These are phyloP conservation scores for Aaosphaeria pasadenensis DNA, from an alignment of 2,329 filamentous ascomycete species.

Conservation along the genomic window DNA sequence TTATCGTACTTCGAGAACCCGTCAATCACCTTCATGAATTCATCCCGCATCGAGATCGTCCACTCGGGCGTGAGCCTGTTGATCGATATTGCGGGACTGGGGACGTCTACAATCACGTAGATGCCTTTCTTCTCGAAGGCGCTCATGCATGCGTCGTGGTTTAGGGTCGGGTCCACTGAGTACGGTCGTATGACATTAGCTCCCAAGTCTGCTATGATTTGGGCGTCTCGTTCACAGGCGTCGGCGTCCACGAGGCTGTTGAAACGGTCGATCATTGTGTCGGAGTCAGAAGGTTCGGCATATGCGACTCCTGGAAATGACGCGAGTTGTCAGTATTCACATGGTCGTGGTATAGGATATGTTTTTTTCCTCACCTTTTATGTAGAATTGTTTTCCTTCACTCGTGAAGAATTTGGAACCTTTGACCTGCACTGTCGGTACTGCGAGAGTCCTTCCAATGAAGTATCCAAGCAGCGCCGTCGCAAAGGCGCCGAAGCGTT, in stretches of 20 bases:
- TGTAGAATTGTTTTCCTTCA: not conserved
- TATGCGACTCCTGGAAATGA: constrained; percentile 5
- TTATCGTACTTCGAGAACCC: constrained; percentile 7
- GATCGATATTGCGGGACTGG: constrained; percentile 2
- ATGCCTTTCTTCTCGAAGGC: constrained; percentile 8
- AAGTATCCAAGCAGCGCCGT: no score
- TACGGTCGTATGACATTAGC: constrained; percentile 9
- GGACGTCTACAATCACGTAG: constrained; percentile 10
- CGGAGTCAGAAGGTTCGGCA: not conserved
- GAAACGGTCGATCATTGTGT: not conserved
- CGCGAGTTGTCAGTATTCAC: no score
- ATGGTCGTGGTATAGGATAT: not conserved
- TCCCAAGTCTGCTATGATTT: constrained; percentile 4
- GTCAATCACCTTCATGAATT: constrained; percentile 3
- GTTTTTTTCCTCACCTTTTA: not conserved
- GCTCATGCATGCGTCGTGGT: constrained; percentile 10
- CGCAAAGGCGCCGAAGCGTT: no score
- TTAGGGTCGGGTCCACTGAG: constrained; percentile 8
- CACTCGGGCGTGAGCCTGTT: constrained; percentile 3
- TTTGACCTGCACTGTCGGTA: not conserved
- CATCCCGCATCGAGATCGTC: constrained; percentile 3
- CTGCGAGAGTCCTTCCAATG: not conserved
- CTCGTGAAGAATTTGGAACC: constrained; percentile 1
- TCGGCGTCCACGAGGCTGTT: constrained; percentile 6
- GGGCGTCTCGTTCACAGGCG: constrained; percentile 9